Percentiles rank a stretch among this genome's conserved stretches.
Evolutionary conservation across 2,329 filamentous ascomycete species (phyloP).

Genomic region (Fusarium secorum): DNA sequence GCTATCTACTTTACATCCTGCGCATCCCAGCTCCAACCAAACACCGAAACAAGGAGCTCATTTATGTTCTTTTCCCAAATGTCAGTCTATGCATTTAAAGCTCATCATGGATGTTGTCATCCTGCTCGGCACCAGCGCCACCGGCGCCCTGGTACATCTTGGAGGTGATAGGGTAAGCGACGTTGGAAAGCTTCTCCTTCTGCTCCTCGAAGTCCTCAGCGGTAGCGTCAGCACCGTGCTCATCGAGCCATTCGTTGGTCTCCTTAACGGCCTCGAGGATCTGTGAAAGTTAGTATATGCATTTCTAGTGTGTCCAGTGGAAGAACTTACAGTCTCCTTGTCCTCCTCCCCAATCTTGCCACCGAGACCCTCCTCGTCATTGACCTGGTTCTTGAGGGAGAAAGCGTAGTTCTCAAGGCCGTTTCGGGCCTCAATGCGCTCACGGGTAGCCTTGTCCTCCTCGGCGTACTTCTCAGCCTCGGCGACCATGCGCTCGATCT

Average conservation of each 20-base stretch:
- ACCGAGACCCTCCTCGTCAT: conserved; percentile 94
- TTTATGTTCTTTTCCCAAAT: conserved; percentile 42
- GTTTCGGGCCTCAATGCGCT: conserved; percentile 97
- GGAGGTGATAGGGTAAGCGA: conserved; percentile 98
- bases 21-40: conserved; percentile 42
- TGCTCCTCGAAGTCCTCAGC: conserved; percentile 99
- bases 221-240: conserved; percentile 85
- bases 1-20: conserved; percentile 46
- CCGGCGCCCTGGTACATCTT: conserved; percentile 82
- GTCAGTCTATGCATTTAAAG: conserved; percentile 65
- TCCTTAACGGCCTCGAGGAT: conserved; percentile 97
- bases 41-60: conserved; percentile 40
- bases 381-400: conserved; percentile 98
- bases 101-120: conserved; percentile 82
- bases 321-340: conserved; percentile 84
- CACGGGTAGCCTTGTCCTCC: conserved; percentile 97
- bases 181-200: conserved; percentile 97
- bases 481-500: conserved; percentile 98
- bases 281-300: conserved; percentile 55
- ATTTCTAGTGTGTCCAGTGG: not conserved
- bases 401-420: conserved; percentile 99
- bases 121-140: conserved; percentile 62
- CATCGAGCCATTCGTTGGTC: conserved; percentile 93
- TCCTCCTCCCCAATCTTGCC: conserved; percentile 99
- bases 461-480: conserved; percentile 99